phyloP scores from a whole-genome alignment of 2,329 filamentous ascomycete genomes.

The Trichoderma breve region DNA sequence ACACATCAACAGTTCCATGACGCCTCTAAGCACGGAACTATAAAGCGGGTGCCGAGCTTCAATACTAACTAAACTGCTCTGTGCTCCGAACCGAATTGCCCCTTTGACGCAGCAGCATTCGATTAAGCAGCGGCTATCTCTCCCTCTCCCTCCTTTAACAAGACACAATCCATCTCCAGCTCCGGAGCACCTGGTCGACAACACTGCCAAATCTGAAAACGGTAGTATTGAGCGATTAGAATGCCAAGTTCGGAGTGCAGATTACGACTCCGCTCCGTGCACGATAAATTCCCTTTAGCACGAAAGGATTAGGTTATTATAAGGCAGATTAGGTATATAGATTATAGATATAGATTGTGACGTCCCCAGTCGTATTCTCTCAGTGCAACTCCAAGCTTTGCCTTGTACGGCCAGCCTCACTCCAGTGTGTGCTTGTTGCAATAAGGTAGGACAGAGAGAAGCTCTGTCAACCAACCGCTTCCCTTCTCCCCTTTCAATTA shows the following conservation, averaged over 20 bases:
- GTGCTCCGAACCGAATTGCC: neutral
- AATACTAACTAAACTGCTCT: neutral
- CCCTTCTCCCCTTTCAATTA: neutral
- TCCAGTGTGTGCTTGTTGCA: neutral
- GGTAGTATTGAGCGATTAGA: neutral
- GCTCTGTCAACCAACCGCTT: neutral
- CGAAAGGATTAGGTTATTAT: neutral
- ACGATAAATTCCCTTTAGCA: neutral
- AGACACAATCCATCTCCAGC: neutral
- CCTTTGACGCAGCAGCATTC: neutral
- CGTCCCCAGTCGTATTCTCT: neutral
- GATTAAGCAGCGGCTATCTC: neutral
- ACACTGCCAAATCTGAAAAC: neutral
- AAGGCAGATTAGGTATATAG: neutral
- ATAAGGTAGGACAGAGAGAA: neutral
- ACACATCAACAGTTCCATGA: neutral
- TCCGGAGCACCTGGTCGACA: neutral
- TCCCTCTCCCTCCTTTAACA: neutral
- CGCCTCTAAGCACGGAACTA: neutral
- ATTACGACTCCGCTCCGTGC: slow-evolving; percentile 14
- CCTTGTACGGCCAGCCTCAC: neutral
- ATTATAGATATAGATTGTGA: neutral
- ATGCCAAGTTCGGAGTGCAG: slow-evolving; percentile 4
- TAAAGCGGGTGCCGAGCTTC: neutral
- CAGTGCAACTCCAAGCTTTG: neutral